Conservation (phyloP, 2,329 filamentous ascomycete genomes). For the Aspergillus transmontanensis region DNA sequence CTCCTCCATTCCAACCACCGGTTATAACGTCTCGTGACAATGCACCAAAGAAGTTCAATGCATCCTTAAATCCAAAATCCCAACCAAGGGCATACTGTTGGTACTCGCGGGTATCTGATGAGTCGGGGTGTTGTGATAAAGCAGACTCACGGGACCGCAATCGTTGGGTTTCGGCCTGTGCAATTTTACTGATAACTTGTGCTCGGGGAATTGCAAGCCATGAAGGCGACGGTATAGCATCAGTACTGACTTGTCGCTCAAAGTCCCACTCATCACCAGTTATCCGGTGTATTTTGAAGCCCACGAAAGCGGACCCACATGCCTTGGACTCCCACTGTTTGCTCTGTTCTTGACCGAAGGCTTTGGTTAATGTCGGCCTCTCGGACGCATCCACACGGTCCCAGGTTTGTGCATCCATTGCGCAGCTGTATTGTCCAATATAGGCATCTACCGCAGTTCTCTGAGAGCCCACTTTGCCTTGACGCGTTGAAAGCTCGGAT, state of each 20-base stretch:
- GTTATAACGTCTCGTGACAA: constrained; percentile 36
- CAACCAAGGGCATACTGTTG: constrained; percentile 59
- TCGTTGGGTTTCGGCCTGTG: constrained; percentile 38
- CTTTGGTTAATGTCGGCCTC: constrained; percentile 36
- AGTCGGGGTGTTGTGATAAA: constrained; percentile 10
- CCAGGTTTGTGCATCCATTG: constrained; percentile 57
- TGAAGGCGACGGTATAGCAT: constrained; percentile 45
- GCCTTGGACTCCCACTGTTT: constrained; percentile 52
- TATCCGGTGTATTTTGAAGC: constrained; percentile 61
- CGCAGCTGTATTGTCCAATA: constrained; percentile 62
- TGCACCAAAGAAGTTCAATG: constrained; percentile 53
- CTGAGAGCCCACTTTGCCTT: constrained; percentile 51
- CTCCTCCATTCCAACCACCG: constrained; percentile 35
- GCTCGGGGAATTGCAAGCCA: constrained; percentile 39
- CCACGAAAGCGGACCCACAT: constrained; percentile 59
- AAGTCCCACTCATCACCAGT: constrained; percentile 65
- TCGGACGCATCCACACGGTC: constrained; percentile 45
- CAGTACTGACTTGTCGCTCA: constrained; percentile 52
- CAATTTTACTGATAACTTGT: constrained; percentile 41
- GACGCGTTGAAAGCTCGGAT: constrained; percentile 47
- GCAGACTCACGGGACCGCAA: background rate
- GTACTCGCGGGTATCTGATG: constrained; percentile 45
- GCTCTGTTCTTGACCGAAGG: constrained; percentile 44
- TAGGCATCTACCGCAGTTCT: constrained; percentile 54
- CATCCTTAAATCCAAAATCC: constrained; percentile 60